Conservation (phyloP, 2,329 filamentous ascomycete species). For the Diaporthe citriasiana region DNA sequence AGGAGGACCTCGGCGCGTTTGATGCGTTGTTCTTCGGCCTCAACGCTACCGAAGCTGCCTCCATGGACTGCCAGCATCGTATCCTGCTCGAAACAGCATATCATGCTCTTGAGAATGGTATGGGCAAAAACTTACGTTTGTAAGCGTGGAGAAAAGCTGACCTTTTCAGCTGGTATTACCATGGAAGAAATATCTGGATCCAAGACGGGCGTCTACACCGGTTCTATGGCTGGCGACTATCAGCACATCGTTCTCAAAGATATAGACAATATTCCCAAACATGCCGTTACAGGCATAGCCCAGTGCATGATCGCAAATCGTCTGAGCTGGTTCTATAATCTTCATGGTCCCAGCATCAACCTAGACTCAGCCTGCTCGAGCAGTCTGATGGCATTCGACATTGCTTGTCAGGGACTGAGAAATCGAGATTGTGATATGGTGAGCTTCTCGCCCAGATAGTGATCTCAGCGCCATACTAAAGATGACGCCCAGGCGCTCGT, state of each 20-base stretch:
- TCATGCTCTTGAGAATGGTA: constrained; percentile 51
- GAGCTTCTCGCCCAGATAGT: background rate
- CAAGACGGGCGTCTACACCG: constrained; percentile 52
- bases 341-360: constrained; percentile 53
- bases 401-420: constrained; percentile 17
- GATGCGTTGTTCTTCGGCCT: constrained; percentile 53
- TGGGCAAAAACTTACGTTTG: background rate
- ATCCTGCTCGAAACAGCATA: constrained; percentile 54
- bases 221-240: constrained; percentile 50
- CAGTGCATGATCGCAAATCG: constrained; percentile 51
- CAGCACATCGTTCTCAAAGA: constrained; percentile 45
- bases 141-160: background rate
- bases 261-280: constrained; percentile 45
- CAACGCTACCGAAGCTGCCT: constrained; percentile 49
- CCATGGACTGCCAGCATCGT: constrained; percentile 53
- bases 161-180: constrained; percentile 46
- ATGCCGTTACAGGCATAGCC: constrained; percentile 51
- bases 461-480: no score
- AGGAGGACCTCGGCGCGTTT: constrained; percentile 42
- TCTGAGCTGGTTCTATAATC: constrained; percentile 57
- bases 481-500: background rate
- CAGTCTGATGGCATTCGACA: constrained; percentile 31
- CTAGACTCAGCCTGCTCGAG: constrained; percentile 57
- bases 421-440: constrained; percentile 15
- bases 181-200: constrained; percentile 48